Base-by-base conservation (phyloP, 192 early-diverging fungal genomes). In the Umbelopsis ramanniana region DNA sequence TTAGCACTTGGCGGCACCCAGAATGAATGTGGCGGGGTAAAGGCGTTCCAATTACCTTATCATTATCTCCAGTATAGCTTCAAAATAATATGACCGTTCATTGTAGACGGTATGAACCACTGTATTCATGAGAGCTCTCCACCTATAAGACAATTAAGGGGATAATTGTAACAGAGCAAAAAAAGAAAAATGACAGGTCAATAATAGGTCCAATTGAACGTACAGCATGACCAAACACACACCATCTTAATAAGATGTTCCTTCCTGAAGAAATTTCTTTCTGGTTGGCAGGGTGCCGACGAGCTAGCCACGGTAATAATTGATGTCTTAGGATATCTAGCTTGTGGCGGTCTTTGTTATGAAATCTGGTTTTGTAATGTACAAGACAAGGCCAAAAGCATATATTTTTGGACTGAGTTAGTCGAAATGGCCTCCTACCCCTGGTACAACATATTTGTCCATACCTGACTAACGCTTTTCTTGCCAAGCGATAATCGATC, bases 61-160 rank as follows among this genome's bases (percentile, higher is more conserved):
- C 46, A 76, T 76, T n/a, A 76, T 74, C 10, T 77, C 83, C 14
- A 84, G 46, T 40, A 84, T 79, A 66, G 77, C 76, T 10, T 84
- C 83, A 75, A 81, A 84, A 63, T 84, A 84, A 60, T 79, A 76
- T 26, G 71, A 74, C 52, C 83, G 72, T 72, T 81, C 83, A 17
- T 76, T 77, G 52, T 81, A 79, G 1, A 72, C 72, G 0, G 76
- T 76, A 68, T 81, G 79, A 22, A 73, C 77, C 7, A 81, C 50
- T 3, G 63, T 72, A 12, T 53, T 67, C 12, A 84, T 71, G 43
- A 84, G 67, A 6, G 77, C 69, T 12, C 71, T 75, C 83, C 83
- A 84, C 83, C 83, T 84, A 45, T 8, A n/a, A 3, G 5, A 38
- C 11, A 46, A 40, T 26, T 53, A 14, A 48, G 11, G 48, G 33